Conservation (phyloP, 2,329 filamentous ascomycete species). For the Didymella exigua region DNA sequence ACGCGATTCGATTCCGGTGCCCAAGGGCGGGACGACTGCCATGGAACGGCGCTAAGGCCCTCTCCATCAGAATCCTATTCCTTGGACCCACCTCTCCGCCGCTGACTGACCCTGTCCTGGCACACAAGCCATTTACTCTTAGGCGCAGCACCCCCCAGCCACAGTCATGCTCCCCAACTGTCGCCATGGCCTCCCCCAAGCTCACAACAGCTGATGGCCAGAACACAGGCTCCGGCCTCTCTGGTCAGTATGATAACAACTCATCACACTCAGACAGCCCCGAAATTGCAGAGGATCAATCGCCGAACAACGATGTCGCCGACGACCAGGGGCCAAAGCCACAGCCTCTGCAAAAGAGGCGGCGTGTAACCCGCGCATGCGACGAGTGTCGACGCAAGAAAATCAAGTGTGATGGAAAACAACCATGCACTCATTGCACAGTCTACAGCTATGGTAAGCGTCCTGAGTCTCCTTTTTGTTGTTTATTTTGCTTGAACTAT, state of each 20-base stretch:
- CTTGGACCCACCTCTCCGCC: slow-evolving; percentile 38
- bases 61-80: slow-evolving; percentile 38
- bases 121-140: slow-evolving; percentile 39
- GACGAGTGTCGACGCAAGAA: slow-evolving; percentile 55
- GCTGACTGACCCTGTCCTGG: slow-evolving; percentile 33
- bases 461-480: background rate
- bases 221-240: slow-evolving; percentile 35
- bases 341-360: slow-evolving; percentile 49
- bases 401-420: slow-evolving; percentile 62
- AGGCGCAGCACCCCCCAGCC: slow-evolving; percentile 41
- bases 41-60: slow-evolving; percentile 38
- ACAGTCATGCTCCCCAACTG: slow-evolving; percentile 38
- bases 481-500: background rate
- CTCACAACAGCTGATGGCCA: slow-evolving; percentile 41
- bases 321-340: slow-evolving; percentile 43
- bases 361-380: slow-evolving; percentile 53
- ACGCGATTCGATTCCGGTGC: slow-evolving; percentile 32
- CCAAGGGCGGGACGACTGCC: slow-evolving; percentile 30
- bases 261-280: slow-evolving; percentile 39
- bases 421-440: slow-evolving; percentile 82
- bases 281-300: slow-evolving; percentile 39
- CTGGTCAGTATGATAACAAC: slow-evolving; percentile 33
- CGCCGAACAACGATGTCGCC: slow-evolving; percentile 41
- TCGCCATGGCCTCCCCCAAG: slow-evolving; percentile 46
- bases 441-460: slow-evolving; percentile 92